phyloP scores from a whole-genome alignment of 2,329 filamentous ascomycete species.

The Lachnellula occidentalis region DNA sequence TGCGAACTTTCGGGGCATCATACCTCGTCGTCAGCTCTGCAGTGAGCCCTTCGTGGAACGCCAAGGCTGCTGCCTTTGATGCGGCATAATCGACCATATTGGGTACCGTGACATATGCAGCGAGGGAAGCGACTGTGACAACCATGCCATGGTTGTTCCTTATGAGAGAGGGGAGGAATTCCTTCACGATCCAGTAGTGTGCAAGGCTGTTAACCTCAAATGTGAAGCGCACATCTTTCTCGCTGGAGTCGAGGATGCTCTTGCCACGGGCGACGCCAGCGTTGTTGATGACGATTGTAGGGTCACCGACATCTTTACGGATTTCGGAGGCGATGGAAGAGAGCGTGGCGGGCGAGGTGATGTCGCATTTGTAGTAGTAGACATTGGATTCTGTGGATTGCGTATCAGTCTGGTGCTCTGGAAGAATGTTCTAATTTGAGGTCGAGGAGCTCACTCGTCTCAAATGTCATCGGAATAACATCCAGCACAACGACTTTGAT shows the following conservation, averaged over 20 bases:
- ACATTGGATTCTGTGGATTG: constrained; percentile 38
- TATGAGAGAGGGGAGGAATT: constrained; percentile 64
- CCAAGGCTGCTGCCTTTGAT: constrained; percentile 59
- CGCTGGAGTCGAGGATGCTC: constrained; percentile 52
- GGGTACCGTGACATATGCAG: constrained; percentile 54
- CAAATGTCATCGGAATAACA: constrained; percentile 55
- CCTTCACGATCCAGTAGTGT: constrained; percentile 60
- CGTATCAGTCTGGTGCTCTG: constrained; percentile 20
- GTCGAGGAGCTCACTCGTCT: constrained; percentile 36
- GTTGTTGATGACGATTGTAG: constrained; percentile 69
- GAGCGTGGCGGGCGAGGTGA: constrained; percentile 53
- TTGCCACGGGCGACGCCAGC: constrained; percentile 60
- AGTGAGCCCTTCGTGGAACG: constrained; percentile 62
- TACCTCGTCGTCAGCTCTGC: constrained; percentile 55
- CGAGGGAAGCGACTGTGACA: constrained; percentile 62
- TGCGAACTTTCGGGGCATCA: constrained; percentile 57
- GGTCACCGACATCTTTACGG: constrained; percentile 51
- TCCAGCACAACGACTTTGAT: constrained; percentile 69
- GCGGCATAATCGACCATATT: constrained; percentile 64
- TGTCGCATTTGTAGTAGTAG: constrained; percentile 65
- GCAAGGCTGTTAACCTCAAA: constrained; percentile 67
- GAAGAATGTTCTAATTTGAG: not conserved
- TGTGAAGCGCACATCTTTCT: constrained; percentile 57
- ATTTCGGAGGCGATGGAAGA: constrained; percentile 46
- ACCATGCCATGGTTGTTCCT: constrained; percentile 63